These are phyloP conservation scores for Diaporthe ilicicola DNA, from an alignment of 2,329 filamentous ascomycete species.

Conservation along the genomic window DNA sequence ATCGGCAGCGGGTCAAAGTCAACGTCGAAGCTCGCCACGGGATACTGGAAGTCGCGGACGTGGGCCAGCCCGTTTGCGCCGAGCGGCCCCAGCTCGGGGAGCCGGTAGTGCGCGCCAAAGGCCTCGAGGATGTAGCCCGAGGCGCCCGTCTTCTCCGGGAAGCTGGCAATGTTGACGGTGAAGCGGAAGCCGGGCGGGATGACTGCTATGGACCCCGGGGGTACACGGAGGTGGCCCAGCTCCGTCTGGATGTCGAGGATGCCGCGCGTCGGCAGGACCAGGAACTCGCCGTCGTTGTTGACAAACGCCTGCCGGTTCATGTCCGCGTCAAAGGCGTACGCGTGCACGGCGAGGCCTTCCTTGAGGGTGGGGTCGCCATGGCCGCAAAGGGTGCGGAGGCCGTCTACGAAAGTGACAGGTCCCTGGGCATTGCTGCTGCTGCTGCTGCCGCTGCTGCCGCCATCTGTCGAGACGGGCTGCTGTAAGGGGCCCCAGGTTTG, in stretches of 20 bases:
- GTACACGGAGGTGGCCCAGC: constrained; percentile 63
- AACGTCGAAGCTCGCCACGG: constrained; percentile 60
- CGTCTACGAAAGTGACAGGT: constrained; percentile 48
- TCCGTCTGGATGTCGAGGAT: constrained; percentile 73
- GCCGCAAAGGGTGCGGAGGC: constrained; percentile 58
- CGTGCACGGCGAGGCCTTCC: constrained; percentile 58
- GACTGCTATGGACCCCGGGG: constrained; percentile 71
- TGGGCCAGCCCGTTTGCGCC: constrained; percentile 72
- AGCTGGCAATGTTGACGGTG: constrained; percentile 62
- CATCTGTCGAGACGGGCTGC: neutral
- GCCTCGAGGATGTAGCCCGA: constrained; percentile 65
- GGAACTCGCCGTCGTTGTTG: constrained; percentile 70
- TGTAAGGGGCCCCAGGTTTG: constrained; percentile 36
- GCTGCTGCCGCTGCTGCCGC: too few relatives aligned
- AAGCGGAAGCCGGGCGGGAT: constrained; percentile 72
- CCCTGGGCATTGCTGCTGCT: too few relatives aligned
- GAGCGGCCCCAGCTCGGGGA: constrained; percentile 72
- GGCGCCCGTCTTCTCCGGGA: constrained; percentile 53
- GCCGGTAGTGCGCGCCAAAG: constrained; percentile 68
- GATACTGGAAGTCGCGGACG: constrained; percentile 69
- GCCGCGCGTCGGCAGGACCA: constrained; percentile 71
- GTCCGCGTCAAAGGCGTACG: constrained; percentile 55
- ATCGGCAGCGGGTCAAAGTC: constrained; percentile 32
- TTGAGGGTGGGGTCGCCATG: constrained; percentile 59
- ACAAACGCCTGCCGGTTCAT: constrained; percentile 56